These are phyloP conservation scores for Camellia sinensis DNA, from an alignment of 148 eudicot species.

Conservation along the genomic window DNA sequence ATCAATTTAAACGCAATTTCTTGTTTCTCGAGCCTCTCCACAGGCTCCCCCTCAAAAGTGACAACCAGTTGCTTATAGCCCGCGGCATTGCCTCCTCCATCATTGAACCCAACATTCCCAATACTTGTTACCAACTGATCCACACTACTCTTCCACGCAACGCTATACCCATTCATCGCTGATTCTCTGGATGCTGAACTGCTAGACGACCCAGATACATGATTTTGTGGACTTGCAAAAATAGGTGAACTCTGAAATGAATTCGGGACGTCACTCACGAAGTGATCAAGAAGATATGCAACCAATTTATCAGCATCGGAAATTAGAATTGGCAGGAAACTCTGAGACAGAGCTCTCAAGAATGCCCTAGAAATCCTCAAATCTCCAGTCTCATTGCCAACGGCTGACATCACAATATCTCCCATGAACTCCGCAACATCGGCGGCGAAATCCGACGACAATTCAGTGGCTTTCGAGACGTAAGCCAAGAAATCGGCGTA, in stretches of 20 bases:
- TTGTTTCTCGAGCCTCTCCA: constrained; percentile 74
- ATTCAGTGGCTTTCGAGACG: constrained; percentile 50
- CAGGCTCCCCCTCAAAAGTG: constrained; percentile 72
- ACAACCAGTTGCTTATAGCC: constrained; percentile 36
- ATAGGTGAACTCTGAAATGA: constrained; percentile 75
- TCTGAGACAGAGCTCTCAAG: constrained; percentile 60
- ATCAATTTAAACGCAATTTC: constrained; percentile 74
- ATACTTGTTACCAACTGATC: constrained; percentile 29
- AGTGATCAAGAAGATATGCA: constrained; percentile 47
- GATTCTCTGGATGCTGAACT: constrained; percentile 42
- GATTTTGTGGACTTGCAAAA: constrained; percentile 48
- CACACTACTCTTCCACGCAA: constrained; percentile 39
- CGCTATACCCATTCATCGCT: constrained; percentile 51
- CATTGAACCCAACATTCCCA: constrained; percentile 28
- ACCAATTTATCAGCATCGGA: constrained; percentile 57
- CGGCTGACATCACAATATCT: constrained; percentile 46
- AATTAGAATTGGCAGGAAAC: constrained; percentile 50
- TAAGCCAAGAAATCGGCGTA: constrained; percentile 54
- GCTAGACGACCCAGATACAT: constrained; percentile 52
- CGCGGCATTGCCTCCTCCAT: constrained; percentile 20
- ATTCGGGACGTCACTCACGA: constrained; percentile 36
- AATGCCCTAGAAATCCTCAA: constrained; percentile 48
- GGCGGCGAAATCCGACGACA: constrained; percentile 46
- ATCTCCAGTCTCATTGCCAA: constrained; percentile 37
- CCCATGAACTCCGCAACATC: constrained; percentile 69